A percentile compares a stretch with the other conserved stretches of the same genome.
These are phyloP conservation scores for Fusarium poae DNA, from an alignment of 2,329 filamentous ascomycete genomes.

Conservation along the genomic window DNA sequence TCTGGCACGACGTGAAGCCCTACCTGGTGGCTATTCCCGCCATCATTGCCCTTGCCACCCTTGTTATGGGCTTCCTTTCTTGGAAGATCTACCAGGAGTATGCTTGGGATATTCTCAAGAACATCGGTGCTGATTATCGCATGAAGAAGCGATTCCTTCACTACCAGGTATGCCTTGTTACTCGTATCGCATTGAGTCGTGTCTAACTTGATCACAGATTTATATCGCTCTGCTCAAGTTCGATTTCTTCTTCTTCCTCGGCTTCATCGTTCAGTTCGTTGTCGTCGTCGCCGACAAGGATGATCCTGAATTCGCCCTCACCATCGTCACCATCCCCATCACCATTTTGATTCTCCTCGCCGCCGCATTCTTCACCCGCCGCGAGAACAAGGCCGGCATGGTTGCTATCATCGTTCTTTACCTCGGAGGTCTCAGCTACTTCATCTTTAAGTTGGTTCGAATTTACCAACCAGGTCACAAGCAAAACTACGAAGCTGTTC, in stretches of 20 bases:
- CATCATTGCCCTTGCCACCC: conserved; percentile 81
- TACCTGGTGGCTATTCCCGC: conserved; percentile 88
- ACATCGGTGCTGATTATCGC: conserved; percentile 95
- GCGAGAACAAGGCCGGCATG: conserved; percentile 86
- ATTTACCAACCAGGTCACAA: conserved; percentile 81
- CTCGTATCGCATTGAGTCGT: not conserved
- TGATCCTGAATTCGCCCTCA: conserved; percentile 84
- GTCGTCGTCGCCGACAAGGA: conserved; percentile 82
- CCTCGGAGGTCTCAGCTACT: conserved; percentile 90
- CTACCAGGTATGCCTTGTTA: conserved; percentile 79
- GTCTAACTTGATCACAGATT: conserved; percentile 68
- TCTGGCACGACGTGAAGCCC: conserved; percentile 79
- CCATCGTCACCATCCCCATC: conserved; percentile 88
- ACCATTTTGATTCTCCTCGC: conserved; percentile 89
- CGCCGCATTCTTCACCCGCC: conserved; percentile 86
- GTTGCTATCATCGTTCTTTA: conserved; percentile 83
- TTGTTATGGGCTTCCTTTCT: conserved; percentile 80
- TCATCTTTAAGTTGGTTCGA: conserved; percentile 96
- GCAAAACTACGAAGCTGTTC: conserved; percentile 79
- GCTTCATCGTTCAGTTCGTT: conserved; percentile 97
- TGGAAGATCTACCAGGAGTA: conserved; percentile 99
- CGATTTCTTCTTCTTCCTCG: conserved; percentile 99
- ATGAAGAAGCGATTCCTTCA: conserved; percentile 97
- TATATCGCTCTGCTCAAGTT: conserved; percentile 98
- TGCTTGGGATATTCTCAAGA: conserved; percentile 99